phyloP scores from a whole-genome alignment of 2,329 filamentous ascomycete genomes.

The Hirsutella minnesotensis region DNA sequence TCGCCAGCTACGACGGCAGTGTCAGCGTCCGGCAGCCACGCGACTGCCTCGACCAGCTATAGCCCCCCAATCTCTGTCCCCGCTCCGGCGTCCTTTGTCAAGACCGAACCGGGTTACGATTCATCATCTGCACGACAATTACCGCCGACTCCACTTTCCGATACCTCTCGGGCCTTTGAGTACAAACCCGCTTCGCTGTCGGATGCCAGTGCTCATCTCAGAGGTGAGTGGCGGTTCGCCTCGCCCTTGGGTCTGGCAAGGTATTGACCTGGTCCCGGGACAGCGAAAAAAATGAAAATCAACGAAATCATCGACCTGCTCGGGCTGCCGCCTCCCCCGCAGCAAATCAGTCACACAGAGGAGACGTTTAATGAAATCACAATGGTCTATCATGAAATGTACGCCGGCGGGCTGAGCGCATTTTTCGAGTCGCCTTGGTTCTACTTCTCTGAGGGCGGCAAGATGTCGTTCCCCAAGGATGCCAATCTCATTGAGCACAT shows the following conservation, averaged over 20 bases:
- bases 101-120: slow-evolving; percentile 34
- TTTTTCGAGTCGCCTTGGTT: slow-evolving; percentile 84
- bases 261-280: neutral
- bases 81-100: slow-evolving; percentile 14
- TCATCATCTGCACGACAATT: slow-evolving; percentile 43
- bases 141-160: slow-evolving; percentile 11
- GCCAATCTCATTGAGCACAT: slow-evolving; percentile 53
- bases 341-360: slow-evolving; percentile 38
- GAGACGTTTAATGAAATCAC: slow-evolving; percentile 53
- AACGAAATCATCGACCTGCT: slow-evolving; percentile 58
- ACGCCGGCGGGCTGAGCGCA: slow-evolving; percentile 60
- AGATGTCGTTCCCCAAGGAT: slow-evolving; percentile 37
- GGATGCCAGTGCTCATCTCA: slow-evolving; percentile 27
- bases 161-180: slow-evolving; percentile 14
- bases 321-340: slow-evolving; percentile 45
- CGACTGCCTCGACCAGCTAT: slow-evolving; percentile 18
- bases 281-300: slow-evolving; percentile 49
- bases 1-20: slow-evolving; percentile 19
- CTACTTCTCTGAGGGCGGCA: slow-evolving; percentile 33
- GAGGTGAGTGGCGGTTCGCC: slow-evolving; percentile 36
- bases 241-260: slow-evolving; percentile 3
- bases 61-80: slow-evolving; percentile 20
- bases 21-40: slow-evolving; percentile 10
- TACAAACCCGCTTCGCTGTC: slow-evolving; percentile 13
- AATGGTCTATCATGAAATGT: slow-evolving; percentile 62